Conservation (phyloP, 2,329 filamentous ascomycete species). For the Helotiales sp. region DNA sequence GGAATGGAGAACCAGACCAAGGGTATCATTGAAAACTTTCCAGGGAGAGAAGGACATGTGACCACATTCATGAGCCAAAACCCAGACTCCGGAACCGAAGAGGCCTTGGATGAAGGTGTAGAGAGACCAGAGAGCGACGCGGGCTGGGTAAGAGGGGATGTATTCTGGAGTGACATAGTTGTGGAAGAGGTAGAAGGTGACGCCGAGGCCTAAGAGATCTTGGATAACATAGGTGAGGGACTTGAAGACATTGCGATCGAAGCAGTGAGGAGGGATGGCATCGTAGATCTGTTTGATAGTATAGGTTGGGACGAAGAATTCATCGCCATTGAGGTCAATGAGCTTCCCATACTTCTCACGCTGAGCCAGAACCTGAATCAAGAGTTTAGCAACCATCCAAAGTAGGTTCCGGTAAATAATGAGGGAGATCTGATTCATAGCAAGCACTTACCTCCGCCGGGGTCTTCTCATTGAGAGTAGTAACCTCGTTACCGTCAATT, state of each 20-base stretch:
- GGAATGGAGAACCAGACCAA: constrained; percentile 66
- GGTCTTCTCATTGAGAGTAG: no score
- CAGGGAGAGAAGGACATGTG: constrained; percentile 66
- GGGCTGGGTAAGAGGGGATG: constrained; percentile 45
- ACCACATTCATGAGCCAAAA: constrained; percentile 69
- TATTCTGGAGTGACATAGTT: constrained; percentile 68
- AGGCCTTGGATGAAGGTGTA: constrained; percentile 67
- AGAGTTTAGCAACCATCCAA: neutral
- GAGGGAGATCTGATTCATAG: neutral
- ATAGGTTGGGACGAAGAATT: constrained; percentile 68
- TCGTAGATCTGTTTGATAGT: constrained; percentile 33
- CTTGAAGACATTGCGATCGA: constrained; percentile 51
- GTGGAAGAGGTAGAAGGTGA: constrained; percentile 51
- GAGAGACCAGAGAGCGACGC: constrained; percentile 50
- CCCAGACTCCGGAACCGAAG: constrained; percentile 67
- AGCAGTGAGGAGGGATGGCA: constrained; percentile 63
- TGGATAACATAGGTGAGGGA: constrained; percentile 57
- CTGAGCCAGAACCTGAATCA: neutral
- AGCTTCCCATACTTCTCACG: constrained; percentile 59
- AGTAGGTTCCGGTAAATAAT: no score
- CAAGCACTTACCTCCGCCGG: no score
- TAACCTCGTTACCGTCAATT: neutral
- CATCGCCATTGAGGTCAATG: constrained; percentile 89
- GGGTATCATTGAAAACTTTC: constrained; percentile 54
- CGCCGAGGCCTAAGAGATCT: constrained; percentile 50